Evolutionary conservation across 768 basidiomycete genomes (phyloP).

Genomic region (Suillus variegatus): DNA sequence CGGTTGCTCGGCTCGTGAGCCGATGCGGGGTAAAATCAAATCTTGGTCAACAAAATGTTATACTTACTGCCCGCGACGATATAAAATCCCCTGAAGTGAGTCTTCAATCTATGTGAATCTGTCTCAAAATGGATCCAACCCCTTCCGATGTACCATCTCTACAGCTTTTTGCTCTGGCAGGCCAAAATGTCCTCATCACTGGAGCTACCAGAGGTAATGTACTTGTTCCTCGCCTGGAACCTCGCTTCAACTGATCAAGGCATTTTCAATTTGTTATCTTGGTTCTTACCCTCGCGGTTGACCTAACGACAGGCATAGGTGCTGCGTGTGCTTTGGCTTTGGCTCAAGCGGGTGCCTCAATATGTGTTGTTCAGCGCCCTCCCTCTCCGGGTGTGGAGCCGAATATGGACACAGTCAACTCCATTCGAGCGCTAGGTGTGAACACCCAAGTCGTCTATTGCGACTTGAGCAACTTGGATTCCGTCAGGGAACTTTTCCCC

Average conservation of each 20-base stretch:
- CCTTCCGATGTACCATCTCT: conserved; percentile 46
- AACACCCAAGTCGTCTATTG: conserved; percentile 49
- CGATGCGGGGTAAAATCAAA: conserved; percentile 33
- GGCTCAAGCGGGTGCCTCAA: conserved; percentile 52
- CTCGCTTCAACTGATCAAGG: conserved; percentile 18
- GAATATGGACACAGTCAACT: conserved; percentile 36
- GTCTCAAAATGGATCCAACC: conserved; percentile 51
- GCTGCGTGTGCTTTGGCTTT: conserved; percentile 55
- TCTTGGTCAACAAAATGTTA: neutral
- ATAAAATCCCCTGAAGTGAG: conserved; percentile 18
- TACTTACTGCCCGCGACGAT: conserved; percentile 11
- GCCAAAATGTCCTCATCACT: conserved; percentile 75
- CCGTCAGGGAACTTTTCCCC: conserved; percentile 50
- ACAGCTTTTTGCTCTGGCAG: conserved; percentile 66
- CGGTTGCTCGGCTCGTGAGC: conserved; percentile 28
- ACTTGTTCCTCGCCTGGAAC: conserved; percentile 16
- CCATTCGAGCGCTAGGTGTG: conserved; percentile 38
- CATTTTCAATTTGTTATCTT: conserved; percentile 8
- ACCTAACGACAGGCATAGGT: conserved; percentile 46
- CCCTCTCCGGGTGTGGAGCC: conserved; percentile 35
- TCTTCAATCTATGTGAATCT: neutral
- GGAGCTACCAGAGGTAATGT: conserved; percentile 74
- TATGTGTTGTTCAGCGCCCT: conserved; percentile 51
- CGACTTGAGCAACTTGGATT: conserved; percentile 53
- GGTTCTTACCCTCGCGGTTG: conserved; percentile 2